Conservation (phyloP, 345 rosid genomes). For the Trapa bicornis region DNA sequence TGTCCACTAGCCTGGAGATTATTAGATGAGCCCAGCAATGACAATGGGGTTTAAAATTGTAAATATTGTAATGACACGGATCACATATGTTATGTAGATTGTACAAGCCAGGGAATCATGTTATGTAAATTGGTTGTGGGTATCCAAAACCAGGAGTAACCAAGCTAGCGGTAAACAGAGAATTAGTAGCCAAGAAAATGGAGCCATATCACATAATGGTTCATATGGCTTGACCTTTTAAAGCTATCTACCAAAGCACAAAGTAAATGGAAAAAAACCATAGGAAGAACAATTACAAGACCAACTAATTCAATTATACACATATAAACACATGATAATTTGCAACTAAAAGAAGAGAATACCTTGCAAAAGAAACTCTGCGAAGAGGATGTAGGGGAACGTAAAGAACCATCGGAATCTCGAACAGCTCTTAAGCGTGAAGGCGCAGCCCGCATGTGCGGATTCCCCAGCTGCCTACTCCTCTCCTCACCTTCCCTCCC, state of each 20-base stretch:
- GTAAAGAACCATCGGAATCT: slow-evolving; percentile 30
- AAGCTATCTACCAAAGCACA: background rate
- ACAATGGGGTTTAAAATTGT: no score
- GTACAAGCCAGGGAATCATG: no score
- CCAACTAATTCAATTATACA: background rate
- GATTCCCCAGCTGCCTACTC: slow-evolving; percentile 18
- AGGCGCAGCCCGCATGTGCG: slow-evolving; percentile 53
- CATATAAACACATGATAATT: background rate
- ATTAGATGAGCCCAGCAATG: no score
- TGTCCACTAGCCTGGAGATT: no score
- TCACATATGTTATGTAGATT: no score
- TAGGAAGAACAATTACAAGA: background rate
- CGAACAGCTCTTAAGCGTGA: slow-evolving; percentile 29
- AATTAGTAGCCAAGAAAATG: no score
- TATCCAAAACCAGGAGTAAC: no score
- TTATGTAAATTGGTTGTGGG: no score
- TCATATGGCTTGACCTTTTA: background rate
- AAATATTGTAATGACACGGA: no score
- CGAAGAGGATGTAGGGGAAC: slow-evolving; percentile 29
- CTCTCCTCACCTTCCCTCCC: slow-evolving; percentile 26
- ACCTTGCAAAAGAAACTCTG: slow-evolving; percentile 55
- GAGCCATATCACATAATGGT: background rate
- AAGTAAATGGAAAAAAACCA: background rate
- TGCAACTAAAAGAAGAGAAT: background rate
- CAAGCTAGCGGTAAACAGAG: no score